Conservation (phyloP, 305 asterid genomes). For the Solanum hybrid region DNA sequence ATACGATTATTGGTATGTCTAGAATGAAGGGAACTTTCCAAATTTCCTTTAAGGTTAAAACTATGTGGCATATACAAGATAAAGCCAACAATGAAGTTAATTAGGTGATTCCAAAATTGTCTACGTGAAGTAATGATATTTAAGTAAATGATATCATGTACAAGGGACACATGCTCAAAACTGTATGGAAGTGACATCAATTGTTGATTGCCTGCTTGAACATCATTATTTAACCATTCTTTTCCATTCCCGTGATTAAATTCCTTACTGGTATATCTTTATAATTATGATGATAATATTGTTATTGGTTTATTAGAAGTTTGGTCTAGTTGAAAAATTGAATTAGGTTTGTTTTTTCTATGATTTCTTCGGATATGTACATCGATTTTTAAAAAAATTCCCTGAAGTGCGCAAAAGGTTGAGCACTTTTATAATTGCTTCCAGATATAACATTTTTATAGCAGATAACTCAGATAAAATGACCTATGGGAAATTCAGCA, state of each 20-base stretch:
- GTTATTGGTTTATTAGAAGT: neutral
- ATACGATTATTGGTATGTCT: neutral
- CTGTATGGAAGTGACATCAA: neutral
- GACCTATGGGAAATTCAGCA: neutral
- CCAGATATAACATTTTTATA: neutral
- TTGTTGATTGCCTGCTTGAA: neutral
- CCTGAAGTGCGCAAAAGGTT: neutral
- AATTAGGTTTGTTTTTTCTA: neutral
- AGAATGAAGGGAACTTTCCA: neutral
- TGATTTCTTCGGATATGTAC: neutral
- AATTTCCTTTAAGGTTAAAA: neutral
- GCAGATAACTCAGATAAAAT: neutral
- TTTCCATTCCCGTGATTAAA: neutral
- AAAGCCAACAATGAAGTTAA: neutral
- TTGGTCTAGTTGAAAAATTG: neutral
- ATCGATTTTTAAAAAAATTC: neutral
- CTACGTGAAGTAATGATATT: neutral
- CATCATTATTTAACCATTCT: neutral
- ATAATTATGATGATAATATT: neutral
- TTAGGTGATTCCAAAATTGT: neutral
- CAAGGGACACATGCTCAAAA: neutral
- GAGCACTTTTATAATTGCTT: neutral
- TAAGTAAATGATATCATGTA: neutral
- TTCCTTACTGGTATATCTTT: neutral
- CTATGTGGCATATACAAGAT: neutral